Evolutionary conservation across 495 filamentous ascomycete genomes (phyloP), one percentile per base, ranked within the genome.

Genomic region (Saxophila tyrrhenica): DNA sequence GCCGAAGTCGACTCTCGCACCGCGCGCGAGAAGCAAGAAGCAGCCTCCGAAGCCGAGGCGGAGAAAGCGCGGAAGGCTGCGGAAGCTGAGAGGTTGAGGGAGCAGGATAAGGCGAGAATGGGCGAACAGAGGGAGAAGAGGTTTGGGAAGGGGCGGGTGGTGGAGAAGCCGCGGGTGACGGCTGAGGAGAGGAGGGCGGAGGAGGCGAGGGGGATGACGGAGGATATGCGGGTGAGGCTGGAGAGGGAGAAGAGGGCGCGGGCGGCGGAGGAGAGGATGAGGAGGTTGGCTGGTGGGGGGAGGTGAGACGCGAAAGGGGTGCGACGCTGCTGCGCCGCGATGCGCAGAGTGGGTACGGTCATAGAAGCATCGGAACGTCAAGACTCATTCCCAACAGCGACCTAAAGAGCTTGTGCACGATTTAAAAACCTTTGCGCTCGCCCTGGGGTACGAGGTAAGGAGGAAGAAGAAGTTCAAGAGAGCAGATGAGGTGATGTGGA

Each of bases 191-290:
- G 76, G 66, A 78, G 88, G 55, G 83, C 85, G 61, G 86, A 94
- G 65, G 88, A 94, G 64, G 81, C 75, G 54, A 77, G 86, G 61
- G 89, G 89, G 0, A 77, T 95, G 77, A 89, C 85, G 16, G 78
- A 86, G 1, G 87, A 95, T 72, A 86, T 85, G 79, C 78, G 79
- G 65, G 77, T 81, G 82, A 76, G 76, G 64, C 59, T 95, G 60
- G 89, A 95, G 65, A 74, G 87, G 65, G 86, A 87, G 68, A 75
- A 82, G 48, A 82, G 87, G 62, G 89, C 85, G 11, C 78, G 87
- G 55, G 89, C 89, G 11, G 88, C 87, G 2, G 88, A 94, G 70
- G 89, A 89, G 73, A 79, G 91, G 58, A 77, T 95, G 41, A 78
- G 72, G 64, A 70, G 78, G 61, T 74, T 88, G 77, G 75, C 73